Evolutionary conservation across 2,329 filamentous ascomycete species (phyloP).

Genomic region (Ascochyta clinopodiicola): DNA sequence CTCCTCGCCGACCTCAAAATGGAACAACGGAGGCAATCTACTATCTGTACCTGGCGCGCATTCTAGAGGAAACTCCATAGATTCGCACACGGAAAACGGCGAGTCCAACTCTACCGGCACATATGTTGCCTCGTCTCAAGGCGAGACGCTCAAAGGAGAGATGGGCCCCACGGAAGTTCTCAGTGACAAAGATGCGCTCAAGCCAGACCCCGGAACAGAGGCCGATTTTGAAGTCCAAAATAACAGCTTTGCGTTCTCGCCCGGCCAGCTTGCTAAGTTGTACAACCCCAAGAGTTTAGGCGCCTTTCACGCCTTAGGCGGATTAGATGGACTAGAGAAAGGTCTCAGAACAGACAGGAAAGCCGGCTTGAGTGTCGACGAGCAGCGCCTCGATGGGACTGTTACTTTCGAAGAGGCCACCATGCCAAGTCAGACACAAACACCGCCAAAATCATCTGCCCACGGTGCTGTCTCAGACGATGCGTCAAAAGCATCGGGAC

Average conservation of each 20-base stretch:
- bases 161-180: constrained; percentile 61
- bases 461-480: constrained; percentile 8
- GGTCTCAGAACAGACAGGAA: constrained; percentile 71
- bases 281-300: constrained; percentile 79
- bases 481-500: constrained; percentile 17
- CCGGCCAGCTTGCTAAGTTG: constrained; percentile 81
- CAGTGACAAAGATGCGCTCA: constrained; percentile 72
- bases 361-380: constrained; percentile 73
- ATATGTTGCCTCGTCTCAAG: constrained; percentile 57
- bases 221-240: constrained; percentile 72
- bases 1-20: constrained; percentile 65
- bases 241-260: constrained; percentile 85
- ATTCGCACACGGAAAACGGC: constrained; percentile 64
- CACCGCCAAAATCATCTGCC: constrained; percentile 26
- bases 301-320: constrained; percentile 78
- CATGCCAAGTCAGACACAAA: constrained; percentile 29
- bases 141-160: constrained; percentile 51
- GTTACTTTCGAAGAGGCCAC: constrained; percentile 73
- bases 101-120: constrained; percentile 65
- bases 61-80: constrained; percentile 70
- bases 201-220: constrained; percentile 77
- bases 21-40: constrained; percentile 64
- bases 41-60: constrained; percentile 68
- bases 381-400: constrained; percentile 66
- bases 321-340: constrained; percentile 74